phyloP scores from a whole-genome alignment of 805 yeast genomes.

The Candida awuae region DNA sequence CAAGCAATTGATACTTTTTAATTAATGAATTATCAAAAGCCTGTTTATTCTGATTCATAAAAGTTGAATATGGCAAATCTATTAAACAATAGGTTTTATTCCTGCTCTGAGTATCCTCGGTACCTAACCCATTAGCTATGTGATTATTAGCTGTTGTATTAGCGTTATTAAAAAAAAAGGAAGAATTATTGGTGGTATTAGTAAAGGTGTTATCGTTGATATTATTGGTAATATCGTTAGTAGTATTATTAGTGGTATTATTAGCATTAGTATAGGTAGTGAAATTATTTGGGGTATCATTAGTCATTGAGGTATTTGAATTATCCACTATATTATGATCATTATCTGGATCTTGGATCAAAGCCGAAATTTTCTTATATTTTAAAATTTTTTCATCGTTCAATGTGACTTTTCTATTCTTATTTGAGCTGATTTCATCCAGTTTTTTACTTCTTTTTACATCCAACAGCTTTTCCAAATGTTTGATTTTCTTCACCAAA shows the following conservation, averaged over 20 bases:
- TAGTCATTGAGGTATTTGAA: not conserved
- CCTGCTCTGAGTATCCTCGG: too few relatives aligned
- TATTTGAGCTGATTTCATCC: not conserved
- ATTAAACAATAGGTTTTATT: constrained; percentile 9
- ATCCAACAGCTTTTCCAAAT: constrained; percentile 41
- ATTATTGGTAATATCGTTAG: not conserved
- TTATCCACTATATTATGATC: too few relatives aligned
- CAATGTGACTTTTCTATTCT: not conserved
- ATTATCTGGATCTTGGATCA: too few relatives aligned
- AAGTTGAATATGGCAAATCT: constrained; percentile 17
- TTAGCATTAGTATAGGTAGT: constrained; percentile 5
- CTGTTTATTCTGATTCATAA: constrained; percentile 14
- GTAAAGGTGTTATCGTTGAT: not conserved
- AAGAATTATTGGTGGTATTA: not conserved
- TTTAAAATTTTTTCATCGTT: constrained; percentile 17
- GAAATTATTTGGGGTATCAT: not conserved
- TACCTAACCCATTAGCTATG: too few relatives aligned
- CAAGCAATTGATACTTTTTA: constrained; percentile 39
- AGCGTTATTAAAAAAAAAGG: too few relatives aligned
- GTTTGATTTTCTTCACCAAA: constrained; percentile 47
- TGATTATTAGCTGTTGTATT: too few relatives aligned
- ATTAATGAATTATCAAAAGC: constrained; percentile 22
- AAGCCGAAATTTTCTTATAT: constrained; percentile 24
- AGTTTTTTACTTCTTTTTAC: constrained; percentile 1
- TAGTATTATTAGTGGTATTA: not conserved